Evolutionary conservation across 2,329 filamentous ascomycete species (phyloP).

Genomic region (Penicillium sp.): DNA sequence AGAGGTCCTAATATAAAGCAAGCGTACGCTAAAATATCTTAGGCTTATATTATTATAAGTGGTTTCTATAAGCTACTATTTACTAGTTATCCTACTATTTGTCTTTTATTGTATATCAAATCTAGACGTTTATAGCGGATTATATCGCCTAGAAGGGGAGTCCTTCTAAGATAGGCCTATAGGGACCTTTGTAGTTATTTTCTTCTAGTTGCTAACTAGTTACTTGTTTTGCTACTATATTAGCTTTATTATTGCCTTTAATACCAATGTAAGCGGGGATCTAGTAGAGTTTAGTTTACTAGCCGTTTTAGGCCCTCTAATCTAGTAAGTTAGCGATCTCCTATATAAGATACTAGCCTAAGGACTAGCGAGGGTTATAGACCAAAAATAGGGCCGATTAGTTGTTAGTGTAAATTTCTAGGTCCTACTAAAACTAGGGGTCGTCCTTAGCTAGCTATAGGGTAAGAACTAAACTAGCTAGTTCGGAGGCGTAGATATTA

Average conservation of each 20-base stretch:
- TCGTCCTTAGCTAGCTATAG: conserved; percentile 3
- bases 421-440: neutral
- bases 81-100: conserved; percentile 18
- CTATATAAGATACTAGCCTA: conserved; percentile 4
- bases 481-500: conserved; percentile 6
- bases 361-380: conserved; percentile 6
- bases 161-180: too few species aligned
- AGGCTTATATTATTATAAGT: too few species aligned
- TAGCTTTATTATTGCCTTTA: conserved; percentile 1
- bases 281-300: conserved; percentile 1
- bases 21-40: too few species aligned
- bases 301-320: neutral
- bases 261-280: conserved; percentile 7
- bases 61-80: conserved; percentile 11
- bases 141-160: too few species aligned
- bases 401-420: conserved; percentile 6
- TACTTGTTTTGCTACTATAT: conserved; percentile 2
- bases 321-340: neutral
- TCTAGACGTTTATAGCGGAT: too few species aligned
- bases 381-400: conserved; percentile 6
- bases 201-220: neutral
- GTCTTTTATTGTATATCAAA: conserved; percentile 17
- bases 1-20: too few species aligned
- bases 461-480: neutral
- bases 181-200: conserved; percentile 2